phyloP scores from a whole-genome alignment of 1,139 yeast species.

The Diutina mesorugosa region DNA sequence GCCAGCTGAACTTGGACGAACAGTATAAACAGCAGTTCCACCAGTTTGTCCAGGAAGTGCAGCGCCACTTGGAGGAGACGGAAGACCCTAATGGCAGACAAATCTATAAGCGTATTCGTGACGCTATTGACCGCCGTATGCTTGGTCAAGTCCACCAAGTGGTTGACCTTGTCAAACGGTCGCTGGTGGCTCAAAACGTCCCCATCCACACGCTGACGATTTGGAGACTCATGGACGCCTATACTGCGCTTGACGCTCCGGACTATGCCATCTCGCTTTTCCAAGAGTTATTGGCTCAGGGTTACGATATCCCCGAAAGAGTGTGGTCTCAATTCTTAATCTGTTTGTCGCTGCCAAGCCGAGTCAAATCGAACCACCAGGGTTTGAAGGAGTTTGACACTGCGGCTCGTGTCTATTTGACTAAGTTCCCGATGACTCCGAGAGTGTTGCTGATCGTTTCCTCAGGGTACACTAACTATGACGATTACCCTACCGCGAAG shows the following conservation, averaged over 20 bases:
- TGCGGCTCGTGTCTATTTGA: conserved; percentile 15
- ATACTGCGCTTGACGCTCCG: conserved; percentile 13
- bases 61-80: conserved; percentile 7
- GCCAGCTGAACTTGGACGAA: conserved; percentile 7
- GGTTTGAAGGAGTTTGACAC: conserved; percentile 14
- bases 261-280: conserved; percentile 22
- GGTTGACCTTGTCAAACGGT: conserved; percentile 14
- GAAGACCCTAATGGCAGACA: conserved; percentile 21
- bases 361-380: conserved; percentile 10
- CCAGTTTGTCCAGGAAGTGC: conserved; percentile 8
- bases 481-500: conserved; percentile 20
- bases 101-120: conserved; percentile 13
- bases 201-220: conserved; percentile 19
- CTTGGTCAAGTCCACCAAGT: conserved; percentile 10
- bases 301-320: conserved; percentile 15
- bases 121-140: conserved; percentile 12
- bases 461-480: conserved; percentile 24
- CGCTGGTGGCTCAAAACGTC: conserved; percentile 13
- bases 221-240: conserved; percentile 22
- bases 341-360: conserved; percentile 22
- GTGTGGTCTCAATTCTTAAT: conserved; percentile 27
- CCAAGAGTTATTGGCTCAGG: conserved; percentile 17
- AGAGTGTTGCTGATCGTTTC: conserved; percentile 19
- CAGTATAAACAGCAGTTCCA: conserved; percentile 8
- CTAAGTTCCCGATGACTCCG: conserved; percentile 10